These are phyloP conservation scores for Verticillium zaregamsianum DNA, from an alignment of 2,329 filamentous ascomycete species.

Conservation along the genomic window DNA sequence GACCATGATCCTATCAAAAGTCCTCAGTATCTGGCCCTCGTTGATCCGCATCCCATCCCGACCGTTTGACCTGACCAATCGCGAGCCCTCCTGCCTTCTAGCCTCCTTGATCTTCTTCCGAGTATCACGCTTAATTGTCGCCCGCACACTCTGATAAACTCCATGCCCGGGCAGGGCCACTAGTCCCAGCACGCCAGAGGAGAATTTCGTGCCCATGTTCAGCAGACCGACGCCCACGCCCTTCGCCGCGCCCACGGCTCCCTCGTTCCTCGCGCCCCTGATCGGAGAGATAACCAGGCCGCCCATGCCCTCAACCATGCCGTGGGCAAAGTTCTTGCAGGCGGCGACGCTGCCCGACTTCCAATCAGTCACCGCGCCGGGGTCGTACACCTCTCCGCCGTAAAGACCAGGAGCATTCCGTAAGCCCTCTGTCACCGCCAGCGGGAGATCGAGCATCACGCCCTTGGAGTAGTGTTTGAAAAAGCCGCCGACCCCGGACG, in stretches of 20 bases:
- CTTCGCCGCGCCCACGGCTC: slow-evolving; percentile 32
- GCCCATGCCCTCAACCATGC: slow-evolving; percentile 38
- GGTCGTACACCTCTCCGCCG: slow-evolving; percentile 36
- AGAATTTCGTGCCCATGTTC: slow-evolving; percentile 10
- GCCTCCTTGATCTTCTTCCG: slow-evolving; percentile 1
- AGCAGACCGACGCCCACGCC: slow-evolving; percentile 38
- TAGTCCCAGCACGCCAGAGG: slow-evolving; percentile 13
- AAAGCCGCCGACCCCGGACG: slow-evolving; percentile 5
- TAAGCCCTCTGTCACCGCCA: slow-evolving; percentile 46
- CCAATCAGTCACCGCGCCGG: slow-evolving; percentile 35
- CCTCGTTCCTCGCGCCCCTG: slow-evolving; percentile 31
- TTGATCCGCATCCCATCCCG: too few relatives aligned
- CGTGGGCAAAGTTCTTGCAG: slow-evolving; percentile 38
- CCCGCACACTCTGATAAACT: slow-evolving; percentile 9
- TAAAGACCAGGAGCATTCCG: slow-evolving; percentile 48
- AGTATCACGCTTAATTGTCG: slow-evolving; percentile 3
- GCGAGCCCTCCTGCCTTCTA: background rate
- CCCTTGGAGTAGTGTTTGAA: slow-evolving; percentile 28
- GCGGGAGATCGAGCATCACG: slow-evolving; percentile 37
- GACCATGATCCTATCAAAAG: too few relatives aligned
- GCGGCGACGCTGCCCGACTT: slow-evolving; percentile 37
- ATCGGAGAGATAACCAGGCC: slow-evolving; percentile 38
- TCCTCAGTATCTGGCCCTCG: too few relatives aligned
- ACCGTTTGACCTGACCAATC: too few relatives aligned
- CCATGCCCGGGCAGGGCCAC: slow-evolving; percentile 12